Base-by-base conservation (phyloP, 805 yeast species). In the Saccharomyces eubayanus region DNA sequence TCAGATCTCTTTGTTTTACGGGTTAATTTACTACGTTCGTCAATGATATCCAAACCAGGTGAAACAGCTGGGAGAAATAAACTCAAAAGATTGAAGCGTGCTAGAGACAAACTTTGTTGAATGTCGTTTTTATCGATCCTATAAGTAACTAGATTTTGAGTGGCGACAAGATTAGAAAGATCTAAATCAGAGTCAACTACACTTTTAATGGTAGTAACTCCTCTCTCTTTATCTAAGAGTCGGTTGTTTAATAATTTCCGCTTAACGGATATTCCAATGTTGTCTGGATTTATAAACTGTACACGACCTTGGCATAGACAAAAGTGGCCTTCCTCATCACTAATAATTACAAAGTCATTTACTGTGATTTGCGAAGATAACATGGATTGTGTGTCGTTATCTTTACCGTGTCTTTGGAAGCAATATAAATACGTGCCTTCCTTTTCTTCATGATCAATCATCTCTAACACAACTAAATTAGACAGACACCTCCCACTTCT, bases 111-210 rank as follows among this genome's bases (percentile, higher is more conserved):
- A 0, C 91, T 90, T 59, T 80, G 83, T 53, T 81, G 84, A 70
- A 83, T 78, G 48, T 84, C 90, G 68, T 90, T 95, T 63, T 81
- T 83, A 65, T 92, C 98, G 28, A 91, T 75, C 53, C 98, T 74
- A 59, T 80, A 89, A 2, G 68, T 61, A 0, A 64, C 62, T 10
- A 46, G 21, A 46, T 58, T 56, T 69, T 74, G 55, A 71, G 71
- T 41, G 67, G 68, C 2, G 79, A 74, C 41, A 57, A 65, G 16
- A 57, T 58, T 41, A 9, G 50, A 43, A 28, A 48, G 52, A 28
- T 47, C 46, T 16, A 52, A 21, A 1, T 24, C 40, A 14, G 55
- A 56, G 21, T 54, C 49, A 5, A 62, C 28, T 4, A 58, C 64
- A 50, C 65, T 64, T 28, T 52, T 52, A 9, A 61, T 47, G 14